These are phyloP conservation scores for Aspergillus thermomutatus DNA, from an alignment of 2,329 filamentous ascomycete genomes.

Conservation along the genomic window DNA sequence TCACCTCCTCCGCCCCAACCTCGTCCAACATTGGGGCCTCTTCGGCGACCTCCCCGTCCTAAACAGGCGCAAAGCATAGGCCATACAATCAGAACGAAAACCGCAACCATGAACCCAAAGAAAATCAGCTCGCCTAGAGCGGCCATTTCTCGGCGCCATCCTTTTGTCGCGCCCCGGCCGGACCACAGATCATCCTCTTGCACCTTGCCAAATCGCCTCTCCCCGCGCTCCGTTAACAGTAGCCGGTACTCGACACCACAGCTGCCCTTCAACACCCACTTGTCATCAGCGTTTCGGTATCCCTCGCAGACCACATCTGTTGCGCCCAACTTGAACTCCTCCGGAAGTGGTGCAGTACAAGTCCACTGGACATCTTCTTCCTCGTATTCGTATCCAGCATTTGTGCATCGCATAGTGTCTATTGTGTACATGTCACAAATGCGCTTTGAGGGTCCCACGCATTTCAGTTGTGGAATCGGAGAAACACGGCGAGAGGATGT, in stretches of 20 bases:
- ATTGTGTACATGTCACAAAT: conserved; percentile 69
- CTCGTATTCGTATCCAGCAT: conserved; percentile 76
- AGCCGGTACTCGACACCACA: conserved; percentile 90
- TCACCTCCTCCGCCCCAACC: conserved; percentile 29
- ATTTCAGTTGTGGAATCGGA: conserved; percentile 74
- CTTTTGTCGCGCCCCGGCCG: background rate
- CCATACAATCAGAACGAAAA: conserved; percentile 28
- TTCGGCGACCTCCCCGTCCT: conserved; percentile 19
- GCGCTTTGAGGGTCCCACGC: conserved; percentile 61
- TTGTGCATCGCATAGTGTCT: conserved; percentile 84
- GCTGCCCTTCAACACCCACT: conserved; percentile 83
- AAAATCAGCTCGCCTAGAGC: conserved; percentile 29
- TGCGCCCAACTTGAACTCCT: conserved; percentile 69
- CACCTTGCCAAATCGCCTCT: conserved; percentile 64
- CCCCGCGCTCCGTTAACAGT: conserved; percentile 71
- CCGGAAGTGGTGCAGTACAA: conserved; percentile 64
- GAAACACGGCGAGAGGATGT: conserved; percentile 74
- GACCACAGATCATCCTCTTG: conserved; percentile 30
- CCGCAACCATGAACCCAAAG: conserved; percentile 29
- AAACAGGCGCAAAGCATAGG: conserved; percentile 24
- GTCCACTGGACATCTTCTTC: conserved; percentile 85
- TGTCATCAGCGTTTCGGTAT: conserved; percentile 71
- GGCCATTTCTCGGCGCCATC: conserved; percentile 4
- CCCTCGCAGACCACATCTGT: conserved; percentile 95
- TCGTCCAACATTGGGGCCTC: conserved; percentile 12